phyloP scores from a whole-genome alignment of 306 rosid species.

The Quercus parvula region DNA sequence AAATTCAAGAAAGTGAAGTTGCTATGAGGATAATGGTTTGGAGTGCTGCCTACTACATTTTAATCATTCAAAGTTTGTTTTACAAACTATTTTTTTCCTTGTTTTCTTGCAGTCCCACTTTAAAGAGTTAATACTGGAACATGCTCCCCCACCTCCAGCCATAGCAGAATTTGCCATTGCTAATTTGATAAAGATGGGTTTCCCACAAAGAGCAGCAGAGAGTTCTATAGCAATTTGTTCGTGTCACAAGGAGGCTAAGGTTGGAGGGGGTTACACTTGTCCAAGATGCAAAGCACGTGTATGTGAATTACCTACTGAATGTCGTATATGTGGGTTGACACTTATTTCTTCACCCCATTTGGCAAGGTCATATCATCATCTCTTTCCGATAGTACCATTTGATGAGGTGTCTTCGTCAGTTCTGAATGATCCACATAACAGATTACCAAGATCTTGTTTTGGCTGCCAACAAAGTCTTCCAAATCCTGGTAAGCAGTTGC shows the following conservation, averaged over 20 bases:
- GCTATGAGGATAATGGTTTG: neutral
- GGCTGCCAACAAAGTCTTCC: slow-evolving; percentile 85
- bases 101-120: slow-evolving; percentile 60
- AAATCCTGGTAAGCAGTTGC: slow-evolving; percentile 49
- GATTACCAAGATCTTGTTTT: slow-evolving; percentile 58
- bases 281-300: slow-evolving; percentile 97
- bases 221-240: slow-evolving; percentile 86
- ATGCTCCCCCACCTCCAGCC: slow-evolving; percentile 98
- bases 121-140: slow-evolving; percentile 84
- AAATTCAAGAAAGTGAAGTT: neutral
- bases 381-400: slow-evolving; percentile 89
- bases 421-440: slow-evolving; percentile 41
- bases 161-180: slow-evolving; percentile 92
- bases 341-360: slow-evolving; percentile 96
- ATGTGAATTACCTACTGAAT: slow-evolving; percentile 94
- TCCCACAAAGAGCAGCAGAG: slow-evolving; percentile 97
- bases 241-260: slow-evolving; percentile 90
- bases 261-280: slow-evolving; percentile 87
- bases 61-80: neutral
- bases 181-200: slow-evolving; percentile 93
- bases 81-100: neutral
- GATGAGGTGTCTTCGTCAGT: slow-evolving; percentile 64
- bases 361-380: slow-evolving; percentile 98
- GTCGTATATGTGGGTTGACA: slow-evolving; percentile 89
- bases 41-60: neutral